Evolutionary conservation across 441 rosid species (phyloP).

Genomic region (Pelargonium myrrhifolium): DNA sequence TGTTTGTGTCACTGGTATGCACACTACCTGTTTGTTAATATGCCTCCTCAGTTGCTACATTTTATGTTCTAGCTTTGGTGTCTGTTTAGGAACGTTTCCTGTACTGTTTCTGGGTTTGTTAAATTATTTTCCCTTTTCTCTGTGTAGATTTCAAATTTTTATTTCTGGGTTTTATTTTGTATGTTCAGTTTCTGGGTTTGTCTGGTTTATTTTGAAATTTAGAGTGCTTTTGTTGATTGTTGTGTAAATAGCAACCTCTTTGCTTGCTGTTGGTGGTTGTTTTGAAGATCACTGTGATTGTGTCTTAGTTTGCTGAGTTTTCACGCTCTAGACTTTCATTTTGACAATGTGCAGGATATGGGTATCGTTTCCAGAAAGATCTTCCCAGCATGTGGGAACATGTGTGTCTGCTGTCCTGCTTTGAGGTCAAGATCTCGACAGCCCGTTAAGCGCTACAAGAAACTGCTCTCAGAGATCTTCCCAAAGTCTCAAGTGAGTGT

Average conservation of each 20-base stretch:
- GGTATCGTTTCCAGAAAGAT: conserved; percentile 86
- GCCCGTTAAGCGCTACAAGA: conserved; percentile 96
- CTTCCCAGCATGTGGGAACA: conserved; percentile 94
- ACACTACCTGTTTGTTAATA: neutral
- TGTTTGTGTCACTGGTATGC: neutral
- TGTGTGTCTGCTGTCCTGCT: conserved; percentile 98
- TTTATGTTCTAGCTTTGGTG: conserved; percentile 12
- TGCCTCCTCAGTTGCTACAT: neutral
- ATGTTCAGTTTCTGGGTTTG: neutral
- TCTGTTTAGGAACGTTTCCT: neutral
- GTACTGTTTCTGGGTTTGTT: conserved; percentile 1
- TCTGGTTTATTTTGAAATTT: conserved; percentile 1
- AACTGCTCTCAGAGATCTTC: conserved; percentile 82
- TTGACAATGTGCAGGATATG: conserved; percentile 51
- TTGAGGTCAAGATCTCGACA: conserved; percentile 96
- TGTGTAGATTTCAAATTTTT: neutral
- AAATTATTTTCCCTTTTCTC: neutral
- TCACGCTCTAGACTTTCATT: conserved; percentile 4
- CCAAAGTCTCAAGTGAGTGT: conserved; percentile 74
- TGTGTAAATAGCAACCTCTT: neutral
- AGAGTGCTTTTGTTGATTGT: neutral
- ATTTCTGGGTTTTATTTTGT: too few species aligned
- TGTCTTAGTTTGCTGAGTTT: conserved; percentile 6
- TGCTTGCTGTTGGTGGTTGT: neutral
- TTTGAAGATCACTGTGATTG: conserved; percentile 5